Conservation (phyloP, 2,329 filamentous ascomycete species). For the Sporothrix inflata region DNA sequence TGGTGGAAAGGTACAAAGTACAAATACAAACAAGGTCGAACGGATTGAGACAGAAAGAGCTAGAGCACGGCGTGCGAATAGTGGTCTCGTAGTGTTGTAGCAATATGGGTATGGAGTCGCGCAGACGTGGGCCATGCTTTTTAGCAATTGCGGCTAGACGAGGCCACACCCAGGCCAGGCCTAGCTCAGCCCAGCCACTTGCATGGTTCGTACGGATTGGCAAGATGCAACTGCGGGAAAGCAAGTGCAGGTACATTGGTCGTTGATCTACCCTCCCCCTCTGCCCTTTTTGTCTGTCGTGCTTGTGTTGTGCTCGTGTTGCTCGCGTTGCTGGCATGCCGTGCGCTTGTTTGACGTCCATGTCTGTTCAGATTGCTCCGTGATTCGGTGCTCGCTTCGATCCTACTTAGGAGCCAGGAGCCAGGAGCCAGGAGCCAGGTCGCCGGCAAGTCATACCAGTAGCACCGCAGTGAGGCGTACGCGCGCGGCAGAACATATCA, state of each 20-base stretch:
- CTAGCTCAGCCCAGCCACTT: conserved; percentile 27
- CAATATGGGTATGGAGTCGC: conserved; percentile 18
- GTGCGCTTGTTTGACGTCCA: background rate
- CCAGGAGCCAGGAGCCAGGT: conserved; percentile 13
- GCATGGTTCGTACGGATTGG: conserved; percentile 8
- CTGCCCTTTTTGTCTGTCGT: background rate
- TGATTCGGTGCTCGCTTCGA: background rate
- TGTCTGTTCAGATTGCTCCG: background rate
- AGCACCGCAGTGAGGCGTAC: conserved; percentile 9
- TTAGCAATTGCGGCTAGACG: conserved; percentile 28
- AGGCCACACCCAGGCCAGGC: conserved; percentile 19
- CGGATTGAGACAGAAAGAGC: conserved; percentile 7
- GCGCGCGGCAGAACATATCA: conserved; percentile 6
- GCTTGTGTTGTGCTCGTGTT: conserved; percentile 10
- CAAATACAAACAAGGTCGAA: conserved; percentile 15
- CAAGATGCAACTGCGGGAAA: background rate
- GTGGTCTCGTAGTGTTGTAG: conserved; percentile 20
- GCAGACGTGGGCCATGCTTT: conserved; percentile 25
- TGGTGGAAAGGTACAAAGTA: conserved; percentile 16
- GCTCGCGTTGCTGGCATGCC: conserved; percentile 4
- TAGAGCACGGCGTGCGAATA: conserved; percentile 10
- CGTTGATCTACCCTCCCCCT: background rate
- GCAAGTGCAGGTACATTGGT: background rate
- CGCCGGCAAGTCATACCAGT: conserved; percentile 3
- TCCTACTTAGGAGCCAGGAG: background rate